phyloP scores from a whole-genome alignment of 2,329 filamentous ascomycete species.

The Ophiostoma perfectum region DNA sequence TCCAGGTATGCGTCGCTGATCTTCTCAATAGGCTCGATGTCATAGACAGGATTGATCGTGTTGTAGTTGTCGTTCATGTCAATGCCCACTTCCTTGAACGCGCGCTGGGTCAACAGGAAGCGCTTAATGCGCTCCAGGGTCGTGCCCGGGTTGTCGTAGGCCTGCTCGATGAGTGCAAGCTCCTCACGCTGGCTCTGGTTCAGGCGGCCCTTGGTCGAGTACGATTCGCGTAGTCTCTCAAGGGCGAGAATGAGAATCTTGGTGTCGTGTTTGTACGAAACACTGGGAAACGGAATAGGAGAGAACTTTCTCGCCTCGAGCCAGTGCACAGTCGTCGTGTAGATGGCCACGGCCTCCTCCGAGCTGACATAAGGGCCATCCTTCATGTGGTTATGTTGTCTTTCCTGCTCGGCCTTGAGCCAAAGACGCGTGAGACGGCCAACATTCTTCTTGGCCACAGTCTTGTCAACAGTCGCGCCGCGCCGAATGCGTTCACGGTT shows the following conservation, averaged over 20 bases:
- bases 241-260: constrained; percentile 96
- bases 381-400: constrained; percentile 99
- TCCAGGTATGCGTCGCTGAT: constrained; percentile 98
- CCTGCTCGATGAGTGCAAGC: constrained; percentile 92
- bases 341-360: constrained; percentile 96
- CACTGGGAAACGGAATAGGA: constrained; percentile 95
- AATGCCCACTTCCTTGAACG: constrained; percentile 98
- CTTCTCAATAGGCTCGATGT: constrained; percentile 98
- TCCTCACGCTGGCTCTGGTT: constrained; percentile 98
- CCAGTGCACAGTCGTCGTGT: constrained; percentile 98
- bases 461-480: constrained; percentile 97
- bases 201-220: constrained; percentile 92
- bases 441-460: constrained; percentile 97
- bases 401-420: constrained; percentile 96
- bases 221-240: constrained; percentile 87
- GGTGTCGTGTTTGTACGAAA: constrained; percentile 99
- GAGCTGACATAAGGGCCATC: constrained; percentile 97
- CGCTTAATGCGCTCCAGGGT: constrained; percentile 95
- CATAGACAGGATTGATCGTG: constrained; percentile 97
- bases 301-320: constrained; percentile 97
- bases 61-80: constrained; percentile 99
- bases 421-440: constrained; percentile 90
- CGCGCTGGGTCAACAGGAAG: constrained; percentile 91
- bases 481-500: constrained; percentile 95
- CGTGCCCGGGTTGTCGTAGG: constrained; percentile 94